Evolutionary conservation across 1,284 basidiomycete genomes (phyloP).

Genomic region (Cystobasidiaceae sp.): DNA sequence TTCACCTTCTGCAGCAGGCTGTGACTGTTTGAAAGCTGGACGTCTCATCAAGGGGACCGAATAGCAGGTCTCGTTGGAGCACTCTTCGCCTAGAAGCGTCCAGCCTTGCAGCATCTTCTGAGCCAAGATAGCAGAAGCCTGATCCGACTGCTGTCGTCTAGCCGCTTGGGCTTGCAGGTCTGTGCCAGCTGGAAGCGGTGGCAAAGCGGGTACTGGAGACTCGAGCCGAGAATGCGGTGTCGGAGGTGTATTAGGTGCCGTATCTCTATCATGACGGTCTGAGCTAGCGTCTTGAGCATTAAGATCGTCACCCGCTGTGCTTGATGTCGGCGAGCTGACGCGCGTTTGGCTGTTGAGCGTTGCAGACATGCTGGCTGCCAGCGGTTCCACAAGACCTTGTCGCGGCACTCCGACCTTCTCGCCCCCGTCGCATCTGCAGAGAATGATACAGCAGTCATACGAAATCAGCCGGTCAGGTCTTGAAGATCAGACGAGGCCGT

Average conservation of each 20-base stretch:
- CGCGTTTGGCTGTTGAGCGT: conserved; percentile 14
- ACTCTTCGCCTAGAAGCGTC: conserved; percentile 78
- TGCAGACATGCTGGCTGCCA: conserved; percentile 10
- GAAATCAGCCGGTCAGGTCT: neutral
- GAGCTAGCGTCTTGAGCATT: neutral
- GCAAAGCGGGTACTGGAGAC: conserved; percentile 8
- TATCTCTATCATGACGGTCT: neutral
- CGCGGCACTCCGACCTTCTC: conserved; percentile 25
- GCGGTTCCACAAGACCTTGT: conserved; percentile 24
- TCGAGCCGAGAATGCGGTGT: conserved; percentile 7
- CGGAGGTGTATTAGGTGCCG: conserved; percentile 21
- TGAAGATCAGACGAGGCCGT: neutral
- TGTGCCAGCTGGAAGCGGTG: neutral
- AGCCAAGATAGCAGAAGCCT: conserved; percentile 68
- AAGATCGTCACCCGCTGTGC: neutral
- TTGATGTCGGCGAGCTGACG: conserved; percentile 22
- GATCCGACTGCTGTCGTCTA: conserved; percentile 70
- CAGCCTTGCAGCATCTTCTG: conserved; percentile 68
- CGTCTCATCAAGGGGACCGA: conserved; percentile 42
- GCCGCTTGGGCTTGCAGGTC: conserved; percentile 2
- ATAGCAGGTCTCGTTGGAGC: conserved; percentile 52
- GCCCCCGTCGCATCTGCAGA: conserved; percentile 23
- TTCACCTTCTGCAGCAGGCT: neutral
- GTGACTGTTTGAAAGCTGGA: conserved; percentile 11
- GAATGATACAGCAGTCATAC: neutral